Evolutionary conservation across 306 rosid genomes (phyloP).

Genomic region (Coriaria nepalensis): DNA sequence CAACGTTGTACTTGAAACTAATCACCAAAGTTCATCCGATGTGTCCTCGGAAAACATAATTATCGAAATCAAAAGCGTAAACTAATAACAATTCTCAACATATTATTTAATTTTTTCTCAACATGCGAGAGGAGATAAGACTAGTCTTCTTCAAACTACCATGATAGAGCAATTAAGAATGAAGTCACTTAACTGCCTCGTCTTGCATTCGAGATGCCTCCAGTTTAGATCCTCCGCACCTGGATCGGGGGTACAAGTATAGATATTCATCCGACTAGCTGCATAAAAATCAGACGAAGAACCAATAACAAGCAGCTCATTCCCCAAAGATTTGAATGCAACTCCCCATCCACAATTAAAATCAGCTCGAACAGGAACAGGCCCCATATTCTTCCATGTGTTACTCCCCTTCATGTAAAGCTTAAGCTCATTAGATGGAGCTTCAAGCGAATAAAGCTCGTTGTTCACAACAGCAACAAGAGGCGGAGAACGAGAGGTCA

Average conservation of each 20-base stretch:
- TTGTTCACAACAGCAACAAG: conserved; percentile 60
- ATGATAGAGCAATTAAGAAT: conserved; percentile 68
- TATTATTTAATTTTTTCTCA: too few species aligned
- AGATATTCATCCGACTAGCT: conserved; percentile 25
- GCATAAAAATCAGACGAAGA: conserved; percentile 21
- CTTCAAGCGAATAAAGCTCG: conserved; percentile 47
- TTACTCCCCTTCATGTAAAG: conserved; percentile 35
- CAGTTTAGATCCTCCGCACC: conserved; percentile 33
- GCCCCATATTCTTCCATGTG: conserved; percentile 53
- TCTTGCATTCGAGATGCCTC: conserved; percentile 39
- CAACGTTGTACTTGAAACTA: too few species aligned
- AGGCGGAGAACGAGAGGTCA: conserved; percentile 40
- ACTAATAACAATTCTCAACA: too few species aligned
- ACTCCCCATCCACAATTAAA: conserved; percentile 65
- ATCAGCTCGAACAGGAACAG: conserved; percentile 59
- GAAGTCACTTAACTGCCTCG: conserved; percentile 36
- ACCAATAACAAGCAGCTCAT: conserved; percentile 62
- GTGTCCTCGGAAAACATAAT: too few species aligned
- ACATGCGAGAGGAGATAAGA: too few species aligned
- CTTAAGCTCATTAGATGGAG: conserved; percentile 52
- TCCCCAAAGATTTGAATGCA: conserved; percentile 66
- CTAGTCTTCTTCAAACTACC: conserved; percentile 32
- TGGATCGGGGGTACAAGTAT: conserved; percentile 55
- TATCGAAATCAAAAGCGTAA: too few species aligned
- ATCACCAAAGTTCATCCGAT: too few species aligned